phyloP scores from a whole-genome alignment of 257 asterid species.

The Scutellaria baicalensis region DNA sequence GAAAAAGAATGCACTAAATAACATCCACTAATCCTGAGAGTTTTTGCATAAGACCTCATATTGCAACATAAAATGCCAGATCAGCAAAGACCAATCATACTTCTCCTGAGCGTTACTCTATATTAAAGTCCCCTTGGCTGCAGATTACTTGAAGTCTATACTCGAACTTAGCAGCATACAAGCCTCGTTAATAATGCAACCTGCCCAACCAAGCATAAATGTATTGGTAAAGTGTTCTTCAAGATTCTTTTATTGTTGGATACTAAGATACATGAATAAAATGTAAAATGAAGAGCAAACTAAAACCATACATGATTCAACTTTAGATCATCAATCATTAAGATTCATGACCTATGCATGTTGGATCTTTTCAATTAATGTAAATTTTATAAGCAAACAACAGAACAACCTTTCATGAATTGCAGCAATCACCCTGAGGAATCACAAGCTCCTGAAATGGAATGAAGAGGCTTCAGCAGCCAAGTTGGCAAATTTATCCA shows the following conservation, averaged over 20 bases:
- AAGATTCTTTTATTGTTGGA: neutral
- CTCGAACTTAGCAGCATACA: neutral
- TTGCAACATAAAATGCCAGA: neutral
- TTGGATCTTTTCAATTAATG: neutral
- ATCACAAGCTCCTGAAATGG: neutral
- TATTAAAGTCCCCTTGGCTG: neutral
- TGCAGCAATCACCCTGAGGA: conserved; percentile 1
- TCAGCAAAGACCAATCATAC: neutral
- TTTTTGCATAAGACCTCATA: neutral
- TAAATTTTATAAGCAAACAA: neutral
- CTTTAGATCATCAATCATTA: neutral
- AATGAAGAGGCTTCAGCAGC: neutral
- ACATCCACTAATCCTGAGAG: neutral
- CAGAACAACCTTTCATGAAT: neutral
- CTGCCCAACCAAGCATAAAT: conserved; percentile 5
- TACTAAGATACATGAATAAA: neutral
- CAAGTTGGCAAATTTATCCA: neutral
- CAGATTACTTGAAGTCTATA: neutral
- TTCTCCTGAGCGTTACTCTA: neutral
- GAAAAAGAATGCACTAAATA: neutral
- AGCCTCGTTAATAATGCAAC: neutral
- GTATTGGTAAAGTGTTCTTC: neutral
- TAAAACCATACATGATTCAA: neutral
- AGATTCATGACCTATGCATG: neutral
- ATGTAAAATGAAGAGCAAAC: neutral